Percentiles rank a stretch among this genome's conserved stretches.
Evolutionary conservation across 169 alveolate species (phyloP).

Genomic region (Cryptosporidium parvum): DNA sequence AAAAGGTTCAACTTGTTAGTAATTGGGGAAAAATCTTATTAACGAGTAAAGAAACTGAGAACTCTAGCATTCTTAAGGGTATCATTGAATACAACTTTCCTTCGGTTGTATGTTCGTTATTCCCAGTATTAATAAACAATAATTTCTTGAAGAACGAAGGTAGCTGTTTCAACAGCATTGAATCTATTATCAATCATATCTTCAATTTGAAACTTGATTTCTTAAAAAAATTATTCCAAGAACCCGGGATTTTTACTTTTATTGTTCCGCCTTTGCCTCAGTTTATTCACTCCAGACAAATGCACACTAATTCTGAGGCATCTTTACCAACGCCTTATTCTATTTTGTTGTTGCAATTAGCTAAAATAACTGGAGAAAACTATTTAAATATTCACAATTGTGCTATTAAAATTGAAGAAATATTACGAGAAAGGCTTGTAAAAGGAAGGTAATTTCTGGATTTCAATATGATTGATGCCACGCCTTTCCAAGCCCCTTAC

Average conservation of each 20-base stretch:
- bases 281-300: slow-evolving; percentile 71
- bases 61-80: background rate
- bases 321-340: slow-evolving; percentile 45
- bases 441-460: background rate
- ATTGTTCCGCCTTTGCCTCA: slow-evolving; percentile 53
- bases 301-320: slow-evolving; percentile 24
- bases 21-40: slow-evolving; percentile 27
- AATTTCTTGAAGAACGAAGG: slow-evolving; percentile 6
- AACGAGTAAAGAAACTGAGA: slow-evolving; percentile 32
- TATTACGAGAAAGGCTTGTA: background rate
- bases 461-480: slow-evolving; percentile 39
- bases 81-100: background rate
- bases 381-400: slow-evolving; percentile 38
- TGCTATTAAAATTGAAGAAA: slow-evolving; percentile 57
- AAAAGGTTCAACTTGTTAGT: background rate
- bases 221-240: slow-evolving; percentile 39
- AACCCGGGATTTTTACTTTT: slow-evolving; percentile 58
- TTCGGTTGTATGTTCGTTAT: background rate
- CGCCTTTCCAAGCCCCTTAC: slow-evolving; percentile 62
- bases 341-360: slow-evolving; percentile 12
- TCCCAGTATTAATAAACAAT: background rate
- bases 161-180: background rate
- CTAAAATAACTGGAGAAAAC: slow-evolving; percentile 46
- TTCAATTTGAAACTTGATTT: slow-evolving; percentile 8
- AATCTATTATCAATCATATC: background rate